Conservation (phyloP, 164 flowering plant genomes). For the Macadamia integrifolia region DNA sequence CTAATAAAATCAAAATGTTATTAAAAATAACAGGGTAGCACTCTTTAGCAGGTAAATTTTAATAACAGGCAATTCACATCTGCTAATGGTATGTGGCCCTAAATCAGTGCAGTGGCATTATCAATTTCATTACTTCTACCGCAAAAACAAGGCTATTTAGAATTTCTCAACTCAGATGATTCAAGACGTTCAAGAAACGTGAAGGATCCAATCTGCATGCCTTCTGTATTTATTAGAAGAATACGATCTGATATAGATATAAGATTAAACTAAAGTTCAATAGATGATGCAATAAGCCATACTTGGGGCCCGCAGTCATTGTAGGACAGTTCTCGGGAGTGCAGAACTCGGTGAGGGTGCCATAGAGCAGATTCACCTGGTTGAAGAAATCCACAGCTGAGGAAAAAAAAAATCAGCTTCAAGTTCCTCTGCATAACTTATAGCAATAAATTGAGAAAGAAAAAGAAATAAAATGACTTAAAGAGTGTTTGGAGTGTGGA, state of each 20-base stretch:
- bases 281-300: constrained; percentile 22
- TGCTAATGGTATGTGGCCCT: no score
- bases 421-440: not conserved
- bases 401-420: constrained; percentile 30
- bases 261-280: constrained; percentile 1
- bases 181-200: not conserved
- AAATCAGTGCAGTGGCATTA: no score
- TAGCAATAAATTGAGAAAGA: not conserved
- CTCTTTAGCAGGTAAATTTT: no score
- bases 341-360: constrained; percentile 99
- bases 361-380: constrained; percentile 98
- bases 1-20: no score
- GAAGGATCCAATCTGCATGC: no score
- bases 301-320: constrained; percentile 99
- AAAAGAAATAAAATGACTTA: no score
- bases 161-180: not conserved
- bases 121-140: no score
- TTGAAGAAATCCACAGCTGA: constrained; percentile 99
- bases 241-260: not conserved
- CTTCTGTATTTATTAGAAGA: no score
- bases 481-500: no score
- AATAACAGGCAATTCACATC: not conserved
- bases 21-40: no score
- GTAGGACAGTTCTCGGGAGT: constrained; percentile 95
- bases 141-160: not conserved